Conservation (phyloP, 176 grass and related monocot genomes). For the Zea mays region DNA sequence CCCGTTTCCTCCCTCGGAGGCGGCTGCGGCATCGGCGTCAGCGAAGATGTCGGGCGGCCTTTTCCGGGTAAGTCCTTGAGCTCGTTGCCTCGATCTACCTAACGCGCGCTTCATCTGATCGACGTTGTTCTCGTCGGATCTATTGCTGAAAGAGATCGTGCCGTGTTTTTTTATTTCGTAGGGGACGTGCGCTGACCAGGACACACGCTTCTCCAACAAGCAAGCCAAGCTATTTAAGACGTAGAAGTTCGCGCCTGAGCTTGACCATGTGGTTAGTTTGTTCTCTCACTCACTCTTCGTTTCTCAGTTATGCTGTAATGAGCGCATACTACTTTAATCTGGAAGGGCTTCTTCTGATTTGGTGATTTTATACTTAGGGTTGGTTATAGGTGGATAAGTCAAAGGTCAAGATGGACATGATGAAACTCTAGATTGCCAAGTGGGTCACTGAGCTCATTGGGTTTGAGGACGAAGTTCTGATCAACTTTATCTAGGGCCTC, state of each 20-base stretch:
- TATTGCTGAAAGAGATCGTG: constrained; percentile 4
- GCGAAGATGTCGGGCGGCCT: constrained; percentile 85
- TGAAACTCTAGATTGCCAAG: constrained; percentile 86
- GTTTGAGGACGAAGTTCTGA: constrained; percentile 93
- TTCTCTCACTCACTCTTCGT: constrained; percentile 1
- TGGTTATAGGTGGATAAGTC: constrained; percentile 71
- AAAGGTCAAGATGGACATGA: constrained; percentile 87
- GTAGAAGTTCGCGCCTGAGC: constrained; percentile 83
- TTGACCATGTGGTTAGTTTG: constrained; percentile 69
- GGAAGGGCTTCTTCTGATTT: background rate
- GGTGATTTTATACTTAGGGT: background rate
- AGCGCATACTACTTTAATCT: background rate
- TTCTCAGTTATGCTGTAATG: background rate
- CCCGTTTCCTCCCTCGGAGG: constrained; percentile 2
- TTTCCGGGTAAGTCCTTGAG: constrained; percentile 60
- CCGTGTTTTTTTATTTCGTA: constrained; percentile 33
- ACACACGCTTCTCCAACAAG: constrained; percentile 95
- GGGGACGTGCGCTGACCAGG: constrained; percentile 93
- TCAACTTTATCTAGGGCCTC: constrained; percentile 89
- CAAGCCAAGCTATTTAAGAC: constrained; percentile 89
- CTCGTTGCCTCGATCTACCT: constrained; percentile 20
- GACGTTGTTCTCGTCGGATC: constrained; percentile 32
- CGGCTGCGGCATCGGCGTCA: constrained; percentile 11
- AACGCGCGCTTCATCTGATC: background rate
- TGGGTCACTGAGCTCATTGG: constrained; percentile 81